Evolutionary conservation across 805 yeast species (phyloP).

Genomic region (Pichia rugopelliculosa): DNA sequence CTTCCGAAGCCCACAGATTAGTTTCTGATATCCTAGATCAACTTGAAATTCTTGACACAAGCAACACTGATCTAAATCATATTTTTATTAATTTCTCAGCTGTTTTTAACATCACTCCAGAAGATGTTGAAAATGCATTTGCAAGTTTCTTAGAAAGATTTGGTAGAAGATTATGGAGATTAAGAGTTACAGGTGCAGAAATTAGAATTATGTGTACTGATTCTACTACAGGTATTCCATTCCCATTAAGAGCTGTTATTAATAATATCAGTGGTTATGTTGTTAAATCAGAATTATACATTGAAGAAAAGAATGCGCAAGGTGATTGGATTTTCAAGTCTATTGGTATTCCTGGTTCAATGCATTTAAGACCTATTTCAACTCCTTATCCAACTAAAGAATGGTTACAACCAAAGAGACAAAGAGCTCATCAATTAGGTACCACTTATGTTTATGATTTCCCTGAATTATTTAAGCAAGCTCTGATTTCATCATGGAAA

Average conservation of each 20-base stretch:
- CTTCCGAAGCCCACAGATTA: conserved; percentile 92
- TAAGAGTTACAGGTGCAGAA: conserved; percentile 96
- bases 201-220: conserved; percentile 93
- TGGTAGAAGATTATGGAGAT: conserved; percentile 93
- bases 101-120: conserved; percentile 87
- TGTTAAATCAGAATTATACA: conserved; percentile 89
- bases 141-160: conserved; percentile 97
- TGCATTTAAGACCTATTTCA: conserved; percentile 94
- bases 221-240: conserved; percentile 76
- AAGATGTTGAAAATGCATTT: conserved; percentile 94
- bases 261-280: conserved; percentile 97
- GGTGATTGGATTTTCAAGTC: conserved; percentile 98
- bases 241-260: conserved; percentile 94
- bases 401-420: conserved; percentile 96
- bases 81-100: conserved; percentile 96
- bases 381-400: conserved; percentile 98
- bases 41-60: conserved; percentile 86
- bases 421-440: conserved; percentile 96
- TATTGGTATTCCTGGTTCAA: conserved; percentile 88
- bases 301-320: conserved; percentile 84
- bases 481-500: conserved; percentile 80
- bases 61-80: conserved; percentile 93
- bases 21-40: conserved; percentile 96
- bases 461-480: conserved; percentile 98
- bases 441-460: conserved; percentile 97